Evolutionary conservation across 2,329 filamentous ascomycete species (phyloP).

Genomic region (Aspergillus pseudotamarii): DNA sequence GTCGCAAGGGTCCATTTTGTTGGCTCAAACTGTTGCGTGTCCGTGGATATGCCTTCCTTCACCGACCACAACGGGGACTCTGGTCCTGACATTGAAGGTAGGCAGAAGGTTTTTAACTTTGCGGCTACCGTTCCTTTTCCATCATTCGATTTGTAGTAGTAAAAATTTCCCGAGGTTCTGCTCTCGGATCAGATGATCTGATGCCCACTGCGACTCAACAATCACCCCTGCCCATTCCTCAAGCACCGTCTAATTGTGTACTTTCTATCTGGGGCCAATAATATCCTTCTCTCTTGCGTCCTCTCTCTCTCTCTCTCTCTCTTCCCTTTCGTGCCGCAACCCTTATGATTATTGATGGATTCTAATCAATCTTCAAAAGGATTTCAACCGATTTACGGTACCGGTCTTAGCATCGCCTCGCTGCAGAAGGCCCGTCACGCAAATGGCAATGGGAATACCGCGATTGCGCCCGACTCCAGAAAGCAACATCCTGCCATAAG

Average conservation of each 20-base stretch:
- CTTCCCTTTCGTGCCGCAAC: conserved; percentile 1
- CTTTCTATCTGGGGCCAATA: conserved; percentile 1
- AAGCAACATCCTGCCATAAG: conserved; percentile 31
- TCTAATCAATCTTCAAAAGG: conserved; percentile 34
- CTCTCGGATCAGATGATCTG: conserved; percentile 22
- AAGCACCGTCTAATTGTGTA: conserved; percentile 6
- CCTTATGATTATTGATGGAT: conserved; percentile 19
- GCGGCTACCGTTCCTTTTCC: conserved; percentile 11
- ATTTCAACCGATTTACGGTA: conserved; percentile 28
- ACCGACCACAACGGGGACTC: conserved; percentile 27
- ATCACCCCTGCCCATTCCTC: background rate
- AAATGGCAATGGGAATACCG: conserved; percentile 21
- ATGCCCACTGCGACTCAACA: conserved; percentile 21
- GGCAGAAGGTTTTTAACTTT: conserved; percentile 20
- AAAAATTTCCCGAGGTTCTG: conserved; percentile 18
- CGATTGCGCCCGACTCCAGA: conserved; percentile 29
- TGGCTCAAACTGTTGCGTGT: conserved; percentile 1
- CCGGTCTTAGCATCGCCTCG: conserved; percentile 28
- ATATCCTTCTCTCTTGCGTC: background rate
- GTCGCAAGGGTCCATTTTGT: background rate
- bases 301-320: background rate
- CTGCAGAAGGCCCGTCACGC: conserved; percentile 26
- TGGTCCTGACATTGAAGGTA: conserved; percentile 33
- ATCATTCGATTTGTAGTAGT: conserved; percentile 21
- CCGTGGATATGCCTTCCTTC: conserved; percentile 33